phyloP scores from a whole-genome alignment of 495 filamentous ascomycete genomes.

The Achaetomiella virescens region DNA sequence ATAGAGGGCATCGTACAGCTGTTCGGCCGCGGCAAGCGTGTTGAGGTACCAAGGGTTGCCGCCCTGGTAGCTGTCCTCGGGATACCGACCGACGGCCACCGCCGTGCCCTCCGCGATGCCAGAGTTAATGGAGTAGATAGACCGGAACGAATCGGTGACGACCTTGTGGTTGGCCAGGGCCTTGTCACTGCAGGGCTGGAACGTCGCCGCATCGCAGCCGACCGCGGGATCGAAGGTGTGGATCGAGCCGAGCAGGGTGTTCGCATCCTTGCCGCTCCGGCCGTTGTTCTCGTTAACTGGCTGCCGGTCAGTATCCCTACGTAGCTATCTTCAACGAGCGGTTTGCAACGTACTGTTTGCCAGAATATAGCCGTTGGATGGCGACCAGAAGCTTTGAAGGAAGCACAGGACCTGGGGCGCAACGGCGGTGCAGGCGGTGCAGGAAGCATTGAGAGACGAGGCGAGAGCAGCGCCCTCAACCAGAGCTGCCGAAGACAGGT shows the following conservation, averaged over 20 bases:
- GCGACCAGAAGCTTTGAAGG: constrained; percentile 57
- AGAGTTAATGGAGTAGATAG: constrained; percentile 52
- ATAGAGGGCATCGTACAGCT: constrained; percentile 59
- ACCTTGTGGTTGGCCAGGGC: constrained; percentile 61
- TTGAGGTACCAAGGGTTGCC: constrained; percentile 63
- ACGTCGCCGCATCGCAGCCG: constrained; percentile 51
- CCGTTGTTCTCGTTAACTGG: constrained; percentile 34
- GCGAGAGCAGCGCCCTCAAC: constrained; percentile 58
- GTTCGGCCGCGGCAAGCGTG: constrained; percentile 59
- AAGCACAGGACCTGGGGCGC: constrained; percentile 57
- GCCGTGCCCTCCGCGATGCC: constrained; percentile 43
- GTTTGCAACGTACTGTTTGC: constrained; percentile 51
- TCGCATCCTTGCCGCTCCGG: constrained; percentile 57
- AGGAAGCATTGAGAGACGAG: constrained; percentile 33
- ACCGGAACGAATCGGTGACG: constrained; percentile 56
- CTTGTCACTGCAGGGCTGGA: constrained; percentile 57
- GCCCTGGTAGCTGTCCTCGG: constrained; percentile 61
- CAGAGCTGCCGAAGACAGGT: constrained; percentile 32
- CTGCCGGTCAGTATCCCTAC: no score
- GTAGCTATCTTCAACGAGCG: no score
- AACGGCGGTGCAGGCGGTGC: constrained; percentile 43
- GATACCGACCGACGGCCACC: constrained; percentile 63
- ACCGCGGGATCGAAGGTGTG: constrained; percentile 57
- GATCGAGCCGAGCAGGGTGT: constrained; percentile 55
- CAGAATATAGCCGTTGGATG: constrained; percentile 45